phyloP scores from a whole-genome alignment of 768 basidiomycete species.

The Mycena albidolilacea region DNA sequence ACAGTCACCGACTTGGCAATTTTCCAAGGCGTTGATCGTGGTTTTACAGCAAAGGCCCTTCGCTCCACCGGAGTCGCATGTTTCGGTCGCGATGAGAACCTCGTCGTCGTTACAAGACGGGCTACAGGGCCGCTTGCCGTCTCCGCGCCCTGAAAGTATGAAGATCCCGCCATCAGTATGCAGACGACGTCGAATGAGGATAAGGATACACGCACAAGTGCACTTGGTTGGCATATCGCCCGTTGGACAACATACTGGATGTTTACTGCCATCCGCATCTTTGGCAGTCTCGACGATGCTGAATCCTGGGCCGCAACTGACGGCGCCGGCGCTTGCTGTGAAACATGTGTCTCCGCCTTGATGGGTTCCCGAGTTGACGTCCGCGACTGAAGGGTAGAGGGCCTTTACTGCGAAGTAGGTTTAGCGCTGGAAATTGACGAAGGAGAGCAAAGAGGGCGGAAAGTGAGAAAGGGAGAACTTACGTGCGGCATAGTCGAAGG shows the following conservation, averaged over 20 bases:
- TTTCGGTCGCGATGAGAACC: background rate
- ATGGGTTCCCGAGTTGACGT: conserved; percentile 4
- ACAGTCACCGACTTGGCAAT: conserved; percentile 13
- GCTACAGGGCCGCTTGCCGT: conserved; percentile 7
- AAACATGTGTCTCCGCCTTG: conserved; percentile 9
- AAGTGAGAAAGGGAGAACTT: conserved; percentile 3
- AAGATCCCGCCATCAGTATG: conserved; percentile 12
- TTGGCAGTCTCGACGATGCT: conserved; percentile 14
- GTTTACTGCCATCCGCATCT: conserved; percentile 14
- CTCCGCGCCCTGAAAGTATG: conserved; percentile 10
- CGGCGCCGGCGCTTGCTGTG: background rate
- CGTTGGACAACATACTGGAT: conserved; percentile 13
- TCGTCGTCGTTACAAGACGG: conserved; percentile 7
- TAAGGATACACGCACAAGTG: conserved; percentile 7
- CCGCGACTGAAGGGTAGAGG: conserved; percentile 8
- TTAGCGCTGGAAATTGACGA: conserved; percentile 4
- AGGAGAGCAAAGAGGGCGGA: conserved; percentile 10
- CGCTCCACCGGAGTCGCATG: conserved; percentile 13
- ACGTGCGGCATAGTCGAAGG: conserved; percentile 4
- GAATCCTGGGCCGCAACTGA: conserved; percentile 10
- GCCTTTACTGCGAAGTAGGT: conserved; percentile 10
- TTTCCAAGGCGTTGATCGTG: conserved; percentile 7
- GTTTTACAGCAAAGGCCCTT: conserved; percentile 10
- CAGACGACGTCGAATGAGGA: conserved; percentile 11
- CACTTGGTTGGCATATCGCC: conserved; percentile 3